These are phyloP conservation scores for Aspergillus arachidicola DNA, from an alignment of 2,329 filamentous ascomycete genomes.

Conservation along the genomic window DNA sequence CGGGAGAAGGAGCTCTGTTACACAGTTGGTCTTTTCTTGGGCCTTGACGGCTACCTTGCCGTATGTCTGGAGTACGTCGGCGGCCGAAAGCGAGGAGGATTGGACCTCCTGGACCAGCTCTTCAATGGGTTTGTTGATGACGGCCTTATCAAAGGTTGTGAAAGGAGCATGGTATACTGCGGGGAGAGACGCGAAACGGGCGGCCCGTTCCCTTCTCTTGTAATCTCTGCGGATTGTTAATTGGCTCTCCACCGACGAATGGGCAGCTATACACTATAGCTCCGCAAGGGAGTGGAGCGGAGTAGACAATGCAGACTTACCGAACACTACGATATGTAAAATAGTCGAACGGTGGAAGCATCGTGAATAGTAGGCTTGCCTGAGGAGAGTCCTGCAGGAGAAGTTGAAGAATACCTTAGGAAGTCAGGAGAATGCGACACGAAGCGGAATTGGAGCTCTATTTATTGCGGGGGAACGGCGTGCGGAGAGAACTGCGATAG, in stretches of 20 bases:
- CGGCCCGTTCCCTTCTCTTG: slow-evolving; percentile 76
- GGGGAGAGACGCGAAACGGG: slow-evolving; percentile 69
- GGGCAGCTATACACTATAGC: not conserved
- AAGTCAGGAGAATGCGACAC: not conserved
- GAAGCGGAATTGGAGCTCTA: slow-evolving; percentile 6
- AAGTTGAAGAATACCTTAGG: not conserved
- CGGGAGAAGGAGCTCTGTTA: slow-evolving; percentile 82
- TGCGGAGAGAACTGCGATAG: slow-evolving; percentile 26
- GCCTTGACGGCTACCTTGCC: slow-evolving; percentile 83
- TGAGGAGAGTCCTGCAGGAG: not conserved
- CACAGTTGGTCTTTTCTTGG: slow-evolving; percentile 83
- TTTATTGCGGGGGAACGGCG: slow-evolving; percentile 26
- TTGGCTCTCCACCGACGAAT: not conserved
- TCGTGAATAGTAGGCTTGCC: slow-evolving; percentile 25
- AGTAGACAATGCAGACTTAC: slow-evolving; percentile 49
- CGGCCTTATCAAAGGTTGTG: slow-evolving; percentile 64
- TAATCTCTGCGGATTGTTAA: slow-evolving; percentile 58
- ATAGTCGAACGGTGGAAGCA: slow-evolving; percentile 64
- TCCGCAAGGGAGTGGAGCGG: not conserved
- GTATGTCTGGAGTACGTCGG: slow-evolving; percentile 80
- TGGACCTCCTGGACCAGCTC: slow-evolving; percentile 79
- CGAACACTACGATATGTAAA: slow-evolving; percentile 72
- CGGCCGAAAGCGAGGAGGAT: slow-evolving; percentile 63
- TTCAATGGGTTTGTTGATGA: slow-evolving; percentile 73
- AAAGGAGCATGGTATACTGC: slow-evolving; percentile 67